Percentiles rank a stretch among this genome's conserved stretches.
Conservation (phyloP, 192 early-diverging fungal genomes). For the Podila clonocystis region DNA sequence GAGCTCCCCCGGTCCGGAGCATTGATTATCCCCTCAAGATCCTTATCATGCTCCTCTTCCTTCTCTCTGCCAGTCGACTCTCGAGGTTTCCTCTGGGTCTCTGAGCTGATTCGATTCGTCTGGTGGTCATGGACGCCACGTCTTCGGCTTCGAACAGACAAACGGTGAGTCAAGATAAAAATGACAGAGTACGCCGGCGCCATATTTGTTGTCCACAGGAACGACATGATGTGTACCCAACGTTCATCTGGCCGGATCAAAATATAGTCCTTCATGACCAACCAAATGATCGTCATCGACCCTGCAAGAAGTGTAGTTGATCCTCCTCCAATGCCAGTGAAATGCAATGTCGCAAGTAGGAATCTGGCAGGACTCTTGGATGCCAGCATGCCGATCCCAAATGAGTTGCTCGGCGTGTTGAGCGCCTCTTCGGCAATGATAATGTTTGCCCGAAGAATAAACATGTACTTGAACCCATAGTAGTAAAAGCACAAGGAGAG, state of each 20-base stretch:
- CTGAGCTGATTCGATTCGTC: background rate
- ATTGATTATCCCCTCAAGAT: background rate
- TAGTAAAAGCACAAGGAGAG: constrained; percentile 36
- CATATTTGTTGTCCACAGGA: constrained; percentile 42
- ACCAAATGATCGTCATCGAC: constrained; percentile 18
- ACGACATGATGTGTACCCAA: constrained; percentile 12
- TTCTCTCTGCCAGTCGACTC: no score
- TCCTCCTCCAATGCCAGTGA: constrained; percentile 37
- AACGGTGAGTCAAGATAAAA: constrained; percentile 1
- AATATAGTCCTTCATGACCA: constrained; percentile 11
- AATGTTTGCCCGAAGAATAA: constrained; percentile 46
- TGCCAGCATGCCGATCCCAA: constrained; percentile 32
- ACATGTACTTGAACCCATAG: constrained; percentile 48
- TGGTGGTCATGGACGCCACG: background rate
- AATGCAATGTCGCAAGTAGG: constrained; percentile 33
- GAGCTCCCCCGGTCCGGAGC: background rate
- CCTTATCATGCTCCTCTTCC: background rate
- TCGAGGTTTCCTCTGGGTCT: no score
- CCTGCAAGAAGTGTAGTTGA: constrained; percentile 24
- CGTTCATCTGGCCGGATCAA: constrained; percentile 1
- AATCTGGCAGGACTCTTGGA: constrained; percentile 38
- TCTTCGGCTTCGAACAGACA: background rate
- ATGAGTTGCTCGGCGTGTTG: constrained; percentile 30
- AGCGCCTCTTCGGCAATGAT: constrained; percentile 42
- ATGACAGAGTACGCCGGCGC: constrained; percentile 15